Evolutionary conservation across 2,329 filamentous ascomycete species (phyloP).

Genomic region (Fusarium succisae): DNA sequence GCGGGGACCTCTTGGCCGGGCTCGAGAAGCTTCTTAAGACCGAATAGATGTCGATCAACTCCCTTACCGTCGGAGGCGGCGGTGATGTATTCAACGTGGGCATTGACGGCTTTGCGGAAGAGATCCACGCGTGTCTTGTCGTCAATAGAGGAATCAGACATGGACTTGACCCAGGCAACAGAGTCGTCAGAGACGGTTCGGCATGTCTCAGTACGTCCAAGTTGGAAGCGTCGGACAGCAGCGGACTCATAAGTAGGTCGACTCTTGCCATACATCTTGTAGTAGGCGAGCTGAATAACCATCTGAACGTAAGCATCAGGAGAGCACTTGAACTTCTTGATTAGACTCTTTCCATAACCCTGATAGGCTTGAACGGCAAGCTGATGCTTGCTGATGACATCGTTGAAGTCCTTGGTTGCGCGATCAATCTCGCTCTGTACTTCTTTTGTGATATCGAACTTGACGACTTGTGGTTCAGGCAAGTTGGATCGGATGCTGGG

Average conservation of each 20-base stretch:
- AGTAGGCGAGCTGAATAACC: conserved; percentile 97
- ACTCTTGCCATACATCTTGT: conserved; percentile 99
- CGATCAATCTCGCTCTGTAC: conserved; percentile 81
- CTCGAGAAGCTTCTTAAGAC: conserved; percentile 88
- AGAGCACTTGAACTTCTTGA: conserved; percentile 99
- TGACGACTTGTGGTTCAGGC: conserved; percentile 79
- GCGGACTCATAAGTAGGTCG: conserved; percentile 98
- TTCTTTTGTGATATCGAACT: conserved; percentile 80
- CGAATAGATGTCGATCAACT: conserved; percentile 96
- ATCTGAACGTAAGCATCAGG: conserved; percentile 98
- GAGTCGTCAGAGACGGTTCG: conserved; percentile 90
- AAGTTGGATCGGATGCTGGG: conserved; percentile 81
- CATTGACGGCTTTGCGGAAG: conserved; percentile 82
- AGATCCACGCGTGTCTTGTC: conserved; percentile 74
- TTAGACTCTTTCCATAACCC: conserved; percentile 95
- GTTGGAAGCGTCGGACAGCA: conserved; percentile 92
- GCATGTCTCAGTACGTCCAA: conserved; percentile 95
- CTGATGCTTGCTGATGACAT: conserved; percentile 87
- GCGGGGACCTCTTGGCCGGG: conserved; percentile 82
- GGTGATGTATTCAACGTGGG: conserved; percentile 89
- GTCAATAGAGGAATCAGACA: conserved; percentile 73
- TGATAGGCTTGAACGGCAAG: conserved; percentile 95
- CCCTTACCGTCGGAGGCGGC: conserved; percentile 92
- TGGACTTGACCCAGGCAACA: conserved; percentile 88
- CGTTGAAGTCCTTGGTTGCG: conserved; percentile 80